Percentiles rank a stretch among this genome's conserved stretches.
phyloP scores from a whole-genome alignment of 495 filamentous ascomycete species.

The Aspergillus panamensis region DNA sequence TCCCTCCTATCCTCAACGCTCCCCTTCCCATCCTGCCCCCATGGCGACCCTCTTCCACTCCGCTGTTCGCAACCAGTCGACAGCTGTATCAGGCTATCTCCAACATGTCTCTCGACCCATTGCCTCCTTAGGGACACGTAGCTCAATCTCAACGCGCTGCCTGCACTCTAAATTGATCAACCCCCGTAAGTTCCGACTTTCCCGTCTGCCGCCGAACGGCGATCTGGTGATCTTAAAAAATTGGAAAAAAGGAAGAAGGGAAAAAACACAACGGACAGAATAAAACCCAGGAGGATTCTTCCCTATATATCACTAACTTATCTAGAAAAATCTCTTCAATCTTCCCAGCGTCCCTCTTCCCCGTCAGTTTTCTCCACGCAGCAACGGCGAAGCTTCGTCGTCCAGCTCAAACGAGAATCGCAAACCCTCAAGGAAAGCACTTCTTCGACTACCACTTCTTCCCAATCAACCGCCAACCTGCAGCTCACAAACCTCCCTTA shows the following conservation, averaged over 20 bases:
- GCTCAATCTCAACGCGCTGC: slow-evolving; percentile 34
- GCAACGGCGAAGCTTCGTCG: slow-evolving; percentile 42
- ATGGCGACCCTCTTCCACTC: slow-evolving; percentile 42
- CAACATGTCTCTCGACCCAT: slow-evolving; percentile 26
- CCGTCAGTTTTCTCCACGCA: slow-evolving; percentile 1
- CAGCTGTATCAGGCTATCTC: slow-evolving; percentile 27
- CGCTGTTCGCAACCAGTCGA: slow-evolving; percentile 37
- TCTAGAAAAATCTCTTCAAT: slow-evolving; percentile 25
- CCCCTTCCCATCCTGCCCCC: slow-evolving; percentile 7
- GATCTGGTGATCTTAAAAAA: slow-evolving; percentile 5
- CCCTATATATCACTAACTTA: slow-evolving; percentile 10
- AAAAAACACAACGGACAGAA: slow-evolving; percentile 9
- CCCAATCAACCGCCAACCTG: slow-evolving; percentile 24
- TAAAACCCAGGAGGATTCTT: background rate
- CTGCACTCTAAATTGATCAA: slow-evolving; percentile 26
- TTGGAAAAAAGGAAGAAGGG: background rate
- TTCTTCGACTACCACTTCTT: slow-evolving; percentile 27
- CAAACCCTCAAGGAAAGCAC: slow-evolving; percentile 39
- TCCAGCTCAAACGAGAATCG: slow-evolving; percentile 39
- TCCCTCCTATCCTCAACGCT: background rate
- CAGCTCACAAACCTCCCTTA: slow-evolving; percentile 56
- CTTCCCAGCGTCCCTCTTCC: background rate
- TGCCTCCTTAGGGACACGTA: slow-evolving; percentile 35
- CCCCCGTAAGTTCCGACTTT: slow-evolving; percentile 32
- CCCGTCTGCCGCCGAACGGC: slow-evolving; percentile 13